These are phyloP conservation scores for Parastagonospora nodorum DNA, from an alignment of 2,329 filamentous ascomycete genomes.

Conservation along the genomic window DNA sequence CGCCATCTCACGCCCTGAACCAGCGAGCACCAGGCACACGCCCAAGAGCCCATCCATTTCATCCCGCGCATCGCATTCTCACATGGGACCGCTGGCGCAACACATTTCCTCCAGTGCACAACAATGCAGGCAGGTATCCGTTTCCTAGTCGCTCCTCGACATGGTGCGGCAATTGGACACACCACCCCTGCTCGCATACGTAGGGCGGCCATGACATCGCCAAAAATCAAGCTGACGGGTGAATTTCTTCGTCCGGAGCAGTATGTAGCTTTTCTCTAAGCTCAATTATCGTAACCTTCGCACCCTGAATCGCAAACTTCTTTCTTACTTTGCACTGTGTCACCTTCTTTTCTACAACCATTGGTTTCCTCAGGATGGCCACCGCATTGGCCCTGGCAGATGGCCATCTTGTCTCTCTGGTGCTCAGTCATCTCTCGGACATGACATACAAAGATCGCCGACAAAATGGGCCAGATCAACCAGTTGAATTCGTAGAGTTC, in stretches of 20 bases:
- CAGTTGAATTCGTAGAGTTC: conserved; percentile 41
- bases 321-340: background rate
- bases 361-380: conserved; percentile 27
- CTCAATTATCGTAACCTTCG: background rate
- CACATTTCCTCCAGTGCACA: no score
- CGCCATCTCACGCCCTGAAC: no score
- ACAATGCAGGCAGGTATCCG: conserved; percentile 3
- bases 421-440: conserved; percentile 36
- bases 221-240: conserved; percentile 15
- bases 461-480: conserved; percentile 37
- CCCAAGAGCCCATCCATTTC: no score
- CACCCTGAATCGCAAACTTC: background rate
- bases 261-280: conserved; percentile 2
- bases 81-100: no score
- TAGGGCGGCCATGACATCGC: conserved; percentile 12
- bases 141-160: conserved; percentile 17
- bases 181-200: conserved; percentile 18
- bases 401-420: conserved; percentile 29
- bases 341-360: conserved; percentile 10
- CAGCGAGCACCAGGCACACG: no score
- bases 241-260: conserved; percentile 6
- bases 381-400: conserved; percentile 24
- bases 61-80: no score
- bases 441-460: conserved; percentile 38
- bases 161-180: conserved; percentile 7